Percentiles rank a stretch among this genome's conserved stretches.
Conservation (phyloP, 208 protist genomes). For the Leishmania martiniquensis region DNA sequence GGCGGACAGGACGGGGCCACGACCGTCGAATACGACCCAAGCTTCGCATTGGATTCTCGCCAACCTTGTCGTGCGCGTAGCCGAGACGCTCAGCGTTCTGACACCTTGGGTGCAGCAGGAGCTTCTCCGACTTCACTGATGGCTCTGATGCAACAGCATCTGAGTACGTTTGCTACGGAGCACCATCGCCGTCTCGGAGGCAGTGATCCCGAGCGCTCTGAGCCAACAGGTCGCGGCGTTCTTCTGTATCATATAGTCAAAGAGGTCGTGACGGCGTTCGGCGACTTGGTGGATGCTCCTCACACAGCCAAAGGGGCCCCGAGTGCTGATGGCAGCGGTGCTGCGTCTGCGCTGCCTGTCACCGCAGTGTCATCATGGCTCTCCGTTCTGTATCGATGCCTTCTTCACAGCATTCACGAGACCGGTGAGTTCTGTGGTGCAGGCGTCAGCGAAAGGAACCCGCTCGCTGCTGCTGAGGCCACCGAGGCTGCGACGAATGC, state of each 20-base stretch:
- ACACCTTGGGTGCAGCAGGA: background rate
- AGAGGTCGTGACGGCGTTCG: slow-evolving; percentile 2
- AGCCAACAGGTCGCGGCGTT: background rate
- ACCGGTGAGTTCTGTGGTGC: background rate
- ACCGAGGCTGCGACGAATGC: background rate
- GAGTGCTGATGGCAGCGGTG: background rate
- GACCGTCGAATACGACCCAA: background rate
- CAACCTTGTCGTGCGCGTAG: background rate
- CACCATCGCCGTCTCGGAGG: background rate
- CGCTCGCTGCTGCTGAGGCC: background rate
- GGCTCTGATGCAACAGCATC: background rate
- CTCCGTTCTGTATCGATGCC: slow-evolving; percentile 1
- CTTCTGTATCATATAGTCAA: slow-evolving; percentile 8
- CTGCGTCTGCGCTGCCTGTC: background rate
- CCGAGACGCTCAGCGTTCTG: background rate
- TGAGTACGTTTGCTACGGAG: slow-evolving; percentile 2
- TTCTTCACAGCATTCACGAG: background rate
- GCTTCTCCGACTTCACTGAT: background rate
- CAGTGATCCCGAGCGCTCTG: background rate
- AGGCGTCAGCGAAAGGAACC: background rate
- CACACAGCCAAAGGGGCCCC: background rate
- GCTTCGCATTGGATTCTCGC: background rate
- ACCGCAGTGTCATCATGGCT: slow-evolving; percentile 5
- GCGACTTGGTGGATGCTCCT: background rate
- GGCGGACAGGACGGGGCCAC: background rate